These are phyloP conservation scores for Iris macrosiphon DNA, from an alignment of 106 monocot genomes.

Conservation along the genomic window DNA sequence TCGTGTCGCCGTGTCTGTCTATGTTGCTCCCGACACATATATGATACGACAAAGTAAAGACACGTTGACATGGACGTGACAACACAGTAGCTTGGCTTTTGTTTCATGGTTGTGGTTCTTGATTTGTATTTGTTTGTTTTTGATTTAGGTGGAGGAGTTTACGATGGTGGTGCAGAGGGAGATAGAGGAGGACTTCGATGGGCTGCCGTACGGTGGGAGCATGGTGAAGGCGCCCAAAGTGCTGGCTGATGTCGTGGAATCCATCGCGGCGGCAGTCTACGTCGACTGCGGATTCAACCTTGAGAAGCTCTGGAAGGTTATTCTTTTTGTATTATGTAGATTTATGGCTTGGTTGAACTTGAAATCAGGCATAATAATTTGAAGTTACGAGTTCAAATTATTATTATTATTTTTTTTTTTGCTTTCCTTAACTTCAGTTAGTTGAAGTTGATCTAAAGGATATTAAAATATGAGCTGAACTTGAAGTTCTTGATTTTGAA, in stretches of 20 bases:
- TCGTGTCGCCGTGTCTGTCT: too few species aligned
- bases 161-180: constrained; percentile 18
- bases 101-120: too few species aligned
- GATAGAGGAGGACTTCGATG: constrained; percentile 4
- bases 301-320: constrained; percentile 38
- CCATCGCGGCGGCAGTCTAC: constrained; percentile 48
- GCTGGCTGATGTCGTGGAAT: constrained; percentile 57
- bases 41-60: too few species aligned
- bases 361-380: neutral
- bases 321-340: neutral
- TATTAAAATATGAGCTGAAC: too few species aligned
- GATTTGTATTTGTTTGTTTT: neutral
- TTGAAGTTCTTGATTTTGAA: too few species aligned
- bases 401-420: too few species aligned
- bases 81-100: too few species aligned
- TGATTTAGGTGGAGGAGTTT: constrained; percentile 23
- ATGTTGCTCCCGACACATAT: too few species aligned
- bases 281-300: constrained; percentile 52
- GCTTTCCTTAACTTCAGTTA: too few species aligned
- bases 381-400: too few species aligned
- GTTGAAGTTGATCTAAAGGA: too few species aligned
- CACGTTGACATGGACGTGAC: too few species aligned
- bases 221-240: constrained; percentile 45
- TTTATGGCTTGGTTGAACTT: neutral
- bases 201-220: constrained; percentile 23